Evolutionary conservation across 225 moss, liverwort and hornwort genomes (phyloP), one percentile per base, ranked within the genome.

Genomic region (Asterella californica): DNA sequence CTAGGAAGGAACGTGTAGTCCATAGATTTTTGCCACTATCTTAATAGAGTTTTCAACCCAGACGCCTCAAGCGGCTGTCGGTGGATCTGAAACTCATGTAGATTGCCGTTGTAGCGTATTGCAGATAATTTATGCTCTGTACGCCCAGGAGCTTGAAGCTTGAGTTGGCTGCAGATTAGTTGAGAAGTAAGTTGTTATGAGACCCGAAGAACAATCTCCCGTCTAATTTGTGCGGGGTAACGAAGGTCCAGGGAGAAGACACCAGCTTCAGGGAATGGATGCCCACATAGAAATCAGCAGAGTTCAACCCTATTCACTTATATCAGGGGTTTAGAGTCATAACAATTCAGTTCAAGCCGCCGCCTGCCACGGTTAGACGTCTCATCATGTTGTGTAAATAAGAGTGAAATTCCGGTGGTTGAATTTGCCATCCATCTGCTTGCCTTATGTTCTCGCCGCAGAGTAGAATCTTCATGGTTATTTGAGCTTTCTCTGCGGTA

Each of bases 111-210:
- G 33, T 75, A 74, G 67, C 48, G 62, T 62, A 63, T 49, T 78
- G 45, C 65, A 47, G 48, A 59, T 84, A 47, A 74, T 69, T 55
- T 30, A 7, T 33, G 25, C 60, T 55, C 32, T 64, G 78, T 65
- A 60, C 78, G 48, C 24, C 59, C n/a, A 74, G 22, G n/a, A 70
- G 45, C 50, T 81, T 78, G 69, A 72, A 38, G 36, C 68, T 53
- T 42, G 38, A 63, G 45, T 69, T 81, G 70, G 63, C 37, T 73
- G 74, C 78, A 84, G 66, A 66, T 65, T 74, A 78, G 24, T 63
- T 60, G 49, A 69, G 55, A 68, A 83, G 72, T 36, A 34, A 34
- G 34, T 67, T 67, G 17, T 71, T 32, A 67, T 49, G 48, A 80
- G 70, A 27, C 71, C 70, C 30, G 69, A 75, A 63, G 36, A 25